Base-by-base conservation (phyloP, 23 red algal genomes). In the Pyropia haitanensis region DNA sequence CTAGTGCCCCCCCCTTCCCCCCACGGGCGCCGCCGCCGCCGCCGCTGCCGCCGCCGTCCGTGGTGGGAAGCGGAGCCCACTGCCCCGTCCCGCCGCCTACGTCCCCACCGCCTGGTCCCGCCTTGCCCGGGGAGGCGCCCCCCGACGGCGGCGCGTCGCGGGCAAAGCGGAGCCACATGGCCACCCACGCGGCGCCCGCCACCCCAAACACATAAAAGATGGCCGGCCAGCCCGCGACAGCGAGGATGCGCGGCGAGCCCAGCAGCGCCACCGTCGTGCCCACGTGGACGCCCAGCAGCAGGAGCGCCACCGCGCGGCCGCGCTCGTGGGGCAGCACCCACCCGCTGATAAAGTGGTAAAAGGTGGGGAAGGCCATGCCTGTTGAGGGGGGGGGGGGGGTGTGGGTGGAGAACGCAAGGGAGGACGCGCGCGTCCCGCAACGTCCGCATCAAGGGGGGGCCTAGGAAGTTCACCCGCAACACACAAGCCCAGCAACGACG, bases 191-290 rank as follows among this genome's bases (percentile, higher is more conserved):
- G 7, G 76, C 12, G 15, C 81, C 81, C 18, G 62, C 46, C 30
- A 32, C 14, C 33, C 81, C 81, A 59, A 87, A 87, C 2, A 59
- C 60, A 51, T 87, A 77, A 56, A 87, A 76, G 32, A 87, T 63
- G 25, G 65, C 22, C 14, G 64, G 81, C 81, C 81, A 87, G 28
- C 61, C 65, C 3, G 55, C 57, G 7, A 56, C 20, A 27, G 70
- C 49, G 60, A 76, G 70, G 21, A 87, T 67, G 24, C 64, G 58
- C 22, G 81, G 81, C 23, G 81, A 75, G 15, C 68, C 14, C 24
- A 87, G 32, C 17, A 87, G 71, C 32, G 81, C 81, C 14, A 77
- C 23, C 63, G 72, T 87, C 19, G 81, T 87, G 18, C 81, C 81
- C 13, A 67, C 53, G 56, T 87, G 81, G 4, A 65, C 63, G n/a